Percentiles rank a stretch among this genome's conserved stretches.
Conservation (phyloP, 164 flowering plant species). For the Nymphaea thermarum region DNA sequence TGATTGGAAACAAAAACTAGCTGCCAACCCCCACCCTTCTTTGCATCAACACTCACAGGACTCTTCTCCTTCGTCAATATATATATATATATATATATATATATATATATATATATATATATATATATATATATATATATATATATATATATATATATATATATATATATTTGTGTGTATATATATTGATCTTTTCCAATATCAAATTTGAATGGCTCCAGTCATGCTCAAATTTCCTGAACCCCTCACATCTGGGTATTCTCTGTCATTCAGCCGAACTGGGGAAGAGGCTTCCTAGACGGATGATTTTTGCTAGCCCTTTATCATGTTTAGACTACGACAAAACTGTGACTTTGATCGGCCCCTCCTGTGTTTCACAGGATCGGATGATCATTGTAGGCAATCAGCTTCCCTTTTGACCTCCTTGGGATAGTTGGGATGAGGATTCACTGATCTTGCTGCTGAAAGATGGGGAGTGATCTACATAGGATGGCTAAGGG, state of each 20-base stretch:
- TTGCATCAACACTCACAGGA: too few relatives aligned
- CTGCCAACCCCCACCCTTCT: too few relatives aligned
- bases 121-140: too few relatives aligned
- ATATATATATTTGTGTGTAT: too few relatives aligned
- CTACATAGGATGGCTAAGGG: conserved; percentile 42
- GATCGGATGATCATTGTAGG: conserved; percentile 87
- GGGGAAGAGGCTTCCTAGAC: conserved; percentile 65
- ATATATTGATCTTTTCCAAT: neutral
- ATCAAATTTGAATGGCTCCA: conserved; percentile 42
- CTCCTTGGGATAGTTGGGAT: conserved; percentile 54
- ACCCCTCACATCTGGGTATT: conserved; percentile 59
- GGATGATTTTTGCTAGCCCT: conserved; percentile 68
- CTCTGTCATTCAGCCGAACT: conserved; percentile 40
- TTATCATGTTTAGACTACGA: conserved; percentile 48
- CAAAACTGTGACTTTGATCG: conserved; percentile 62
- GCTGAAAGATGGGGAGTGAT: conserved; percentile 44
- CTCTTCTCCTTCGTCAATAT: too few relatives aligned
- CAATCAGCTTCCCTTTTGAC: conserved; percentile 82
- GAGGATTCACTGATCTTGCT: conserved; percentile 49
- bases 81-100: too few relatives aligned
- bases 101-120: too few relatives aligned
- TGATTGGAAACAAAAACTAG: too few relatives aligned
- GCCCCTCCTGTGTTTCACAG: conserved; percentile 60
- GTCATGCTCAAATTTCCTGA: conserved; percentile 85
- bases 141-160: too few relatives aligned